Base-by-base conservation (phyloP, 495 filamentous ascomycete genomes). In the Podospora didyma region DNA sequence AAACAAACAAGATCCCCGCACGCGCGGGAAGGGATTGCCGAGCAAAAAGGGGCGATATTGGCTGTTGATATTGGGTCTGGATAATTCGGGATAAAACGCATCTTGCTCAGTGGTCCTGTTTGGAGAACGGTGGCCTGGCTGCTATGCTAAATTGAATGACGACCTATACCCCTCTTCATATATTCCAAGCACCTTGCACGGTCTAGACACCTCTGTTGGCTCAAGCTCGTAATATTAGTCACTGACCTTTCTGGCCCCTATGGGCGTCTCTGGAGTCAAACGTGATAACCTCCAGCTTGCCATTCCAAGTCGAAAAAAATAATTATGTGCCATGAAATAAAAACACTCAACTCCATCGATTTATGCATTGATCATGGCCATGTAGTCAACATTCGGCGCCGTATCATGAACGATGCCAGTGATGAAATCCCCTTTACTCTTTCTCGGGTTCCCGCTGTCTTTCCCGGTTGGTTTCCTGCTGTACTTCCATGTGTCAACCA, bases 351-450 rank as follows among this genome's bases (percentile, higher is more conserved):
- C 26, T 31, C 26, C 26, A 9, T 16, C 39, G n/a, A 4, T 14
- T 21, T 42, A 60, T 16, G 49, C 61, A 53, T 70, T 65, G 2
- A 68, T 55, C 68, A 68, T 66, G 16, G 42, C 57, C 50, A 62
- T 42, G 41, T 68, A 70, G 45, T 70, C 62, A 23, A 68, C 63
- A 51, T 56, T 64, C 19, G 59, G 60, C 49, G 35, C 31, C 19
- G 31, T 9, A 19, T 37, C 46, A 19, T 42, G 45, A 31, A 46
- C 24, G 16, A 44, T 20, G 3, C 11, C n/a, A 16, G 16, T 23
- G 16, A 22, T 41, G 45, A 47, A n/a, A 19, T 22, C 22, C 7
- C 20, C 6, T 12, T 21, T 34, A 31, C 26, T 9, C 9, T 3
- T 31, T 23, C 11, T 17, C 20, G 7, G 3, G 2, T 16, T 3